Conservation (phyloP, 2,329 filamentous ascomycete genomes). For the Rhexocercosporidium sp. region DNA sequence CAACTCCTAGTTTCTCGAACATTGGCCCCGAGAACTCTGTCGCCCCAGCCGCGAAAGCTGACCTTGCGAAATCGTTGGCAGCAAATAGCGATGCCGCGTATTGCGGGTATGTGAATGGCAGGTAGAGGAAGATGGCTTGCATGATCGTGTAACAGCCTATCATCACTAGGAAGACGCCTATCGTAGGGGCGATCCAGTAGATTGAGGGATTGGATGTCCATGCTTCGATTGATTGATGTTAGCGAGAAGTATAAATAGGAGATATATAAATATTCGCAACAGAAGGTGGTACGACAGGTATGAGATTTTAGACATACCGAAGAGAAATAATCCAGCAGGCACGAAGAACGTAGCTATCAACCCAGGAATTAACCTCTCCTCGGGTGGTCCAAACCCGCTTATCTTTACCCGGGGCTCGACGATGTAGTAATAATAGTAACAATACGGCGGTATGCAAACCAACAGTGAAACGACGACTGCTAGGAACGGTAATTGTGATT, state of each 20-base stretch:
- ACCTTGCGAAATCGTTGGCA: constrained; percentile 45
- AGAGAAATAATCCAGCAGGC: constrained; percentile 62
- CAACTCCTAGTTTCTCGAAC: constrained; percentile 62
- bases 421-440: constrained; percentile 51
- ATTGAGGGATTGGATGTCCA: constrained; percentile 52
- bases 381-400: constrained; percentile 45
- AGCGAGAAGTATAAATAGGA: too few species aligned
- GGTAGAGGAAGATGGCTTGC: constrained; percentile 62
- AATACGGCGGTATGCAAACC: constrained; percentile 53
- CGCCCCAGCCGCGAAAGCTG: constrained; percentile 52
- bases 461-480: constrained; percentile 59
- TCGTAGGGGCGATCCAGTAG: constrained; percentile 60
- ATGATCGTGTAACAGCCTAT: constrained; percentile 55
- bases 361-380: constrained; percentile 41
- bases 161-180: constrained; percentile 57
- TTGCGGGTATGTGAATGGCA: constrained; percentile 55
- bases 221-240: constrained; percentile 27
- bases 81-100: constrained; percentile 61
- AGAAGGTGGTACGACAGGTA: too few species aligned
- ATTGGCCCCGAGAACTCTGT: constrained; percentile 64
- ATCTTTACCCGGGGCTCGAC: background rate
- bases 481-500: constrained; percentile 62
- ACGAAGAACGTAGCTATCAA: constrained; percentile 52
- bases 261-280: too few species aligned
- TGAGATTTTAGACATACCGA: constrained; percentile 30